These are phyloP conservation scores for Phallus indusiatus DNA, from an alignment of 768 basidiomycete genomes.

Conservation along the genomic window DNA sequence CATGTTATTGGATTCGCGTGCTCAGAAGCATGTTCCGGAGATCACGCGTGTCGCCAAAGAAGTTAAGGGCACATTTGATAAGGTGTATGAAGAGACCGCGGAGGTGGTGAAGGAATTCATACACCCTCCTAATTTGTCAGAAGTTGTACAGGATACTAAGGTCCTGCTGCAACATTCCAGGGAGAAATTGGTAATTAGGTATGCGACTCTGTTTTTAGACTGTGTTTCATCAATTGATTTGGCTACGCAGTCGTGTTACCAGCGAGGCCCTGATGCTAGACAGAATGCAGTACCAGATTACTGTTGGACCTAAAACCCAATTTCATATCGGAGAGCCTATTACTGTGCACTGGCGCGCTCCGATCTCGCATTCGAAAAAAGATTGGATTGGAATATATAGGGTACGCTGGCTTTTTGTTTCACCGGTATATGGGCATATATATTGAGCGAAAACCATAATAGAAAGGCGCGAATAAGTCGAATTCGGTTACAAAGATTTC, in stretches of 20 bases:
- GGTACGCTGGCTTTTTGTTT: conserved; percentile 29
- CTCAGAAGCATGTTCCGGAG: conserved; percentile 76
- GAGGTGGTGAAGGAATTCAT: conserved; percentile 92
- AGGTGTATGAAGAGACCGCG: conserved; percentile 89
- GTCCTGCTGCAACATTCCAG: conserved; percentile 83
- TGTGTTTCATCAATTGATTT: background rate
- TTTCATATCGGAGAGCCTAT: conserved; percentile 94
- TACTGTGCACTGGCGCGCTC: conserved; percentile 78
- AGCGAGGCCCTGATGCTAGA: conserved; percentile 76
- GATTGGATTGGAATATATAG: conserved; percentile 97
- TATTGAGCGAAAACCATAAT: conserved; percentile 6
- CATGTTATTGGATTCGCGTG: conserved; percentile 60
- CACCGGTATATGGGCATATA: background rate
- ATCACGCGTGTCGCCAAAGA: conserved; percentile 78
- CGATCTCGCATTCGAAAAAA: conserved; percentile 72
- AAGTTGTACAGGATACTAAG: conserved; percentile 90
- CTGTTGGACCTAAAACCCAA: conserved; percentile 43
- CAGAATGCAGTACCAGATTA: conserved; percentile 65
- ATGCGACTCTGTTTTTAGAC: conserved; percentile 21
- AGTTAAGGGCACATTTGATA: conserved; percentile 90
- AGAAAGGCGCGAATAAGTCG: conserved; percentile 86
- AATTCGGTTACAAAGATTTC: conserved; percentile 74
- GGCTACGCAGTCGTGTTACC: conserved; percentile 55
- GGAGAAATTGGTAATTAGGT: conserved; percentile 90
- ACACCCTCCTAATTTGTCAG: conserved; percentile 75